These are phyloP conservation scores for Leucocoprinus birnbaumii DNA, from an alignment of 768 basidiomycete species.

Conservation along the genomic window DNA sequence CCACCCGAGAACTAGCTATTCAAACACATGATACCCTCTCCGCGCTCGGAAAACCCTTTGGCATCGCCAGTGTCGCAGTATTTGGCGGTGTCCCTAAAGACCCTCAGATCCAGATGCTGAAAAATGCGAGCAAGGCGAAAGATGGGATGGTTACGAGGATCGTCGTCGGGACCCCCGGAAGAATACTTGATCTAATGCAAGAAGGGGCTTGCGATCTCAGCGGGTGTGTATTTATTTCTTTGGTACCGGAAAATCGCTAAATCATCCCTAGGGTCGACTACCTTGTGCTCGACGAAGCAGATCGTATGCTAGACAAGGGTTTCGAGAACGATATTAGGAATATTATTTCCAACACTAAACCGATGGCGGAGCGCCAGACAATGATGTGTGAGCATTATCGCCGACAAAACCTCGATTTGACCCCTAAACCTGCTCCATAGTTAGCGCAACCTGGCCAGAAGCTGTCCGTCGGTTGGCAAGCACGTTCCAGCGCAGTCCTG, in stretches of 20 bases:
- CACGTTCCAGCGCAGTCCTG: slow-evolving; percentile 81
- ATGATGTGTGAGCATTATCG: slow-evolving; percentile 78
- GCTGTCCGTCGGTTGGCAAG: slow-evolving; percentile 85
- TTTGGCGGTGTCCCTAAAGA: slow-evolving; percentile 96
- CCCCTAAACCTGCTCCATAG: slow-evolving; percentile 31
- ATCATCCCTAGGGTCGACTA: slow-evolving; percentile 66
- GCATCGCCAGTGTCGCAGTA: slow-evolving; percentile 80
- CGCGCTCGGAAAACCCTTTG: slow-evolving; percentile 68
- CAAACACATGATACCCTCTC: slow-evolving; percentile 89
- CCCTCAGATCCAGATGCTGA: slow-evolving; percentile 70
- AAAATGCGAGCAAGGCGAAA: slow-evolving; percentile 46
- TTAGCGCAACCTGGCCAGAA: slow-evolving; percentile 99
- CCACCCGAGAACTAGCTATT: slow-evolving; percentile 93
- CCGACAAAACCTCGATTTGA: not conserved
- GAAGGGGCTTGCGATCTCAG: slow-evolving; percentile 84
- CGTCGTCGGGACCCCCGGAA: slow-evolving; percentile 93
- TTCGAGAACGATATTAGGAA: slow-evolving; percentile 96
- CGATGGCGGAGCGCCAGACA: slow-evolving; percentile 74
- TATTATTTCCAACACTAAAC: slow-evolving; percentile 78
- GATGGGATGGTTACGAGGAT: slow-evolving; percentile 59
- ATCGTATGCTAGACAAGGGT: slow-evolving; percentile 96
- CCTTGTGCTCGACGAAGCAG: slow-evolving; percentile 95
- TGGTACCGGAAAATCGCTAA: slow-evolving; percentile 2
- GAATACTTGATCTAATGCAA: slow-evolving; percentile 88
- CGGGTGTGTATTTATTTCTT: slow-evolving; percentile 34